Evolutionary conservation across 78 protist genomes (phyloP).

Genomic region (Dictyostelium capitatum): DNA sequence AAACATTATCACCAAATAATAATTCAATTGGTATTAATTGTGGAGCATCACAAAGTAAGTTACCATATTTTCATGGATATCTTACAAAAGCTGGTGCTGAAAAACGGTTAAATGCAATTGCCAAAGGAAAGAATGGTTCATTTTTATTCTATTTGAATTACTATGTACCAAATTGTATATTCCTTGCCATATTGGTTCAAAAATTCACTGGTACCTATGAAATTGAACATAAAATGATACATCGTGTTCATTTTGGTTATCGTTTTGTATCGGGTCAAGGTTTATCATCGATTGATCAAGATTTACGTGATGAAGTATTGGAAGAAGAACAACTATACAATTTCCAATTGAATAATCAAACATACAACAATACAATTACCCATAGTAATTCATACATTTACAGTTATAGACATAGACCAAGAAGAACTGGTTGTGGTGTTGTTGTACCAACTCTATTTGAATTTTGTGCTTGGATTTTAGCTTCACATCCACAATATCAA

Average conservation of each 20-base stretch:
- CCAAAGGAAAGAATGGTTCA: not conserved
- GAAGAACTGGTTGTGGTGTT: conserved; percentile 62
- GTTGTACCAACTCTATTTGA: conserved; percentile 76
- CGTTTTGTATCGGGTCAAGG: conserved; percentile 39
- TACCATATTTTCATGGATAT: conserved; percentile 71
- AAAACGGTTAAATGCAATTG: conserved; percentile 31
- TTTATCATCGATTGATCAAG: not conserved
- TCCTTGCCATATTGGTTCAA: conserved; percentile 29
- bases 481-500: conserved; percentile 42
- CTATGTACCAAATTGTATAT: conserved; percentile 72
- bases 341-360: conserved; percentile 43
- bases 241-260: conserved; percentile 76
- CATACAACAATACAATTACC: conserved; percentile 6
- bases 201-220: not conserved
- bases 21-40: not conserved
- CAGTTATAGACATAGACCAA: conserved; percentile 60
- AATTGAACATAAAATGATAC: conserved; percentile 63
- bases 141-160: conserved; percentile 61
- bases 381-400: conserved; percentile 64
- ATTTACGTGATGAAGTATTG: conserved; percentile 23
- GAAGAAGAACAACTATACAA: conserved; percentile 69
- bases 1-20: not conserved
- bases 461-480: conserved; percentile 72
- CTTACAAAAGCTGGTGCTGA: conserved; percentile 46
- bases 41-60: not conserved